Evolutionary conservation across 2,329 filamentous ascomycete genomes (phyloP).

Genomic region (Epichloe festucae): DNA sequence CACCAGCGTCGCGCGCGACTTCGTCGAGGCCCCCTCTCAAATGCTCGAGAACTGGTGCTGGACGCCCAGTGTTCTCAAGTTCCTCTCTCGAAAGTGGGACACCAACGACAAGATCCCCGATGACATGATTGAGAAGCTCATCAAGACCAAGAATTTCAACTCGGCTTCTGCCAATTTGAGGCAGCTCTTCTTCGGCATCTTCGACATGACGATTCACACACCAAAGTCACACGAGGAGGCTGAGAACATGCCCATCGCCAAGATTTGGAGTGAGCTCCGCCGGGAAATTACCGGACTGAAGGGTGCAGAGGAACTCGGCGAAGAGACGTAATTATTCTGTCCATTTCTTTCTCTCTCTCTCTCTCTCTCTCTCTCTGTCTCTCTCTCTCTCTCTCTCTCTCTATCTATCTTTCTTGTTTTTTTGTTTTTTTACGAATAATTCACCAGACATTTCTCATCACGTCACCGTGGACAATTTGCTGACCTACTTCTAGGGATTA

Average conservation of each 20-base stretch:
- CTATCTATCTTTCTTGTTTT: too few species aligned
- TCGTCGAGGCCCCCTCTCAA: constrained; percentile 56
- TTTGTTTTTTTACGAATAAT: not conserved
- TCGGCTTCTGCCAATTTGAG: constrained; percentile 65
- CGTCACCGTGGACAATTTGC: constrained; percentile 2
- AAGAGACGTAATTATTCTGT: constrained; percentile 32
- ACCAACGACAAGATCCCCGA: constrained; percentile 59
- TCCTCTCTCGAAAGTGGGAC: constrained; percentile 62
- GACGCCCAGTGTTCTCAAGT: constrained; percentile 50
- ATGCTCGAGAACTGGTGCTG: constrained; percentile 71
- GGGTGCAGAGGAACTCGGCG: constrained; percentile 55
- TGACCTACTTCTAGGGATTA: constrained; percentile 37
- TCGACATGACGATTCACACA: constrained; percentile 71
- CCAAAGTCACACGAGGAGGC: constrained; percentile 56
- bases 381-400: too few species aligned
- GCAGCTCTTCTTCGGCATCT: constrained; percentile 70
- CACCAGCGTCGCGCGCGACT: constrained; percentile 52
- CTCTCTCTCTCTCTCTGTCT: too few species aligned
- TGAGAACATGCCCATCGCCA: constrained; percentile 49
- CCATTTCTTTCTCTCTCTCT: not conserved
- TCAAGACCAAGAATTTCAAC: constrained; percentile 70
- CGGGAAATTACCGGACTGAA: constrained; percentile 60
- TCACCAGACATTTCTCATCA: too few species aligned
- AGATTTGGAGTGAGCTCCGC: constrained; percentile 60
- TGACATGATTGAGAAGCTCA: constrained; percentile 59